These are phyloP conservation scores for Vigna trinervia DNA, from an alignment of 306 rosid genomes.

Conservation along the genomic window DNA sequence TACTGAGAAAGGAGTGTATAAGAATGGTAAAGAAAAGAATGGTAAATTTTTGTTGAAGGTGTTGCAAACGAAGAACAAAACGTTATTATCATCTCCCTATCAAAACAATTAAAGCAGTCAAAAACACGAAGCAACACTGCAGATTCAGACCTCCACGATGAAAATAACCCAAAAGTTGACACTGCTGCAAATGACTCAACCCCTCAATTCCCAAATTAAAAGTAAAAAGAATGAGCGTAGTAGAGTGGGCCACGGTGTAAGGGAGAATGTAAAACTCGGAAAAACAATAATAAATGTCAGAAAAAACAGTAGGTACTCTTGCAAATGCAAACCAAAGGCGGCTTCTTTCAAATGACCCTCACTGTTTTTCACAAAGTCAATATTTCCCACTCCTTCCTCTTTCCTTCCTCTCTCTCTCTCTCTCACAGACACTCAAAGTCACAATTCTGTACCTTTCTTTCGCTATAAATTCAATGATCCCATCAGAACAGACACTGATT, in stretches of 20 bases:
- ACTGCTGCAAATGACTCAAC: background rate
- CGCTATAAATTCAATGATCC: slow-evolving; percentile 42
- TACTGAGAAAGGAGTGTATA: too few species aligned
- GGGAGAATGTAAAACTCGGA: background rate
- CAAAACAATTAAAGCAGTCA: background rate
- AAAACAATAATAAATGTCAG: slow-evolving; percentile 25
- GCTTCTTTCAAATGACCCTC: background rate
- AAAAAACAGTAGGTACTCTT: slow-evolving; percentile 17
- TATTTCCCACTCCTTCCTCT: background rate
- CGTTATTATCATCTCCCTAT: background rate
- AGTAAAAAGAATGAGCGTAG: too few species aligned
- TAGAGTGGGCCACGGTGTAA: background rate
- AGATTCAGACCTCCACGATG: background rate
- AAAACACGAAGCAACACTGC: background rate
- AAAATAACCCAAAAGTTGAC: background rate
- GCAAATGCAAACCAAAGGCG: background rate
- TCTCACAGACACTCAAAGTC: background rate
- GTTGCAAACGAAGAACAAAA: background rate
- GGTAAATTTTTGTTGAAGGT: too few species aligned
- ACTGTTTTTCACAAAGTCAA: slow-evolving; percentile 16
- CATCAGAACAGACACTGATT: slow-evolving; percentile 40
- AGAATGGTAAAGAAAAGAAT: too few species aligned
- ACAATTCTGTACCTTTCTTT: background rate
- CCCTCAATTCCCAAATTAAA: background rate
- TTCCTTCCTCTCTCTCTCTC: background rate